Percentiles rank a stretch among this genome's conserved stretches.
phyloP scores from a whole-genome alignment of 2,329 filamentous ascomycete species.

The Cladosporium sp. region DNA sequence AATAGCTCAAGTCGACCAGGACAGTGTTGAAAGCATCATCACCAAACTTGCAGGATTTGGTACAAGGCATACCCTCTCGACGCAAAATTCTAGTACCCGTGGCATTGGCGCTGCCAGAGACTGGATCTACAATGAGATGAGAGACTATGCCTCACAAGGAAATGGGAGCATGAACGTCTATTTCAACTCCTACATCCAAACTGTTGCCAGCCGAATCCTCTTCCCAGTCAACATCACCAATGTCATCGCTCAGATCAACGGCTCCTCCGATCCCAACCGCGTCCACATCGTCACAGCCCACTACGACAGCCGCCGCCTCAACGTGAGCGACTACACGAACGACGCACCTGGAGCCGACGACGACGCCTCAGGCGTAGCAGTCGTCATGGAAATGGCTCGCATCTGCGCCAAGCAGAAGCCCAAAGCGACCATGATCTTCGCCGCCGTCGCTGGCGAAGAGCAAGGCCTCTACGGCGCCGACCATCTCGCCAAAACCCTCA shows the following conservation, averaged over 20 bases:
- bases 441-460: conserved; percentile 55
- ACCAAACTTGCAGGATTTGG: conserved; percentile 53
- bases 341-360: conserved; percentile 57
- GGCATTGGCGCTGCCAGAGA: conserved; percentile 56
- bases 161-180: conserved; percentile 50
- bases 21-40: conserved; percentile 49
- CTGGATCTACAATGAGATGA: conserved; percentile 52
- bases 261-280: conserved; percentile 44
- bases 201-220: conserved; percentile 42
- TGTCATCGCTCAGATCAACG: conserved; percentile 49
- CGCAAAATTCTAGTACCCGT: conserved; percentile 46
- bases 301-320: conserved; percentile 51
- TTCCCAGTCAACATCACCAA: conserved; percentile 53
- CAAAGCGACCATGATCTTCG: conserved; percentile 53
- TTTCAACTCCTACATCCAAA: conserved; percentile 50
- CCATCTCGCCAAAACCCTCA: conserved; percentile 51
- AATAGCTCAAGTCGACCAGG: conserved; percentile 37
- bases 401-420: conserved; percentile 47
- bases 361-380: conserved; percentile 53
- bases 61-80: conserved; percentile 54
- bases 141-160: conserved; percentile 43
- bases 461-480: conserved; percentile 51
- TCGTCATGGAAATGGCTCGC: conserved; percentile 54
- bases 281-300: conserved; percentile 54
- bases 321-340: conserved; percentile 48